A percentile compares a stretch with the other conserved stretches of the same genome.
These are phyloP conservation scores for Capronia coronata DNA, from an alignment of 2,329 filamentous ascomycete species.

Conservation along the genomic window DNA sequence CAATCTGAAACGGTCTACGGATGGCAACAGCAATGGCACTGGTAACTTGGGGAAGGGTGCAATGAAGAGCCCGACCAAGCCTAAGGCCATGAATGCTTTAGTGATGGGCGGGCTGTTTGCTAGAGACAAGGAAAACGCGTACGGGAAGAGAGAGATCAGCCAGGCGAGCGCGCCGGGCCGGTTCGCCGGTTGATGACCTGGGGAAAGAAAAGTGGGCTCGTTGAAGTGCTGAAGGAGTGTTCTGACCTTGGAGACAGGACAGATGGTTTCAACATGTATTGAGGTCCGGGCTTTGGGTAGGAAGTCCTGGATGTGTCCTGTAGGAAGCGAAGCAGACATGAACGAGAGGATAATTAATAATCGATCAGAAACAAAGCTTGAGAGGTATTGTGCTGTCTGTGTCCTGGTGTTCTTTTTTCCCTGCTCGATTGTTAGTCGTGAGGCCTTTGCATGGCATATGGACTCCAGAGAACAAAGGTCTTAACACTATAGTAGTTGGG, in stretches of 20 bases:
- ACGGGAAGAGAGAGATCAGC: slow-evolving; percentile 19
- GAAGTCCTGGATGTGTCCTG: too few relatives aligned
- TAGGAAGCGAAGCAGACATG: too few relatives aligned
- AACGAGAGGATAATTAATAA: too few relatives aligned
- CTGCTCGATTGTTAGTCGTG: too few relatives aligned
- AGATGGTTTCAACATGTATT: too few relatives aligned
- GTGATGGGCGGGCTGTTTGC: slow-evolving; percentile 5
- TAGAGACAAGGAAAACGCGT: slow-evolving; percentile 11
- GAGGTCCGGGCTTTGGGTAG: too few relatives aligned
- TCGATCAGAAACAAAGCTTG: too few relatives aligned
- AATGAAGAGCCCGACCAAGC: slow-evolving; percentile 16
- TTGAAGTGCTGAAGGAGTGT: background rate
- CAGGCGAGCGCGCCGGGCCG: slow-evolving; percentile 22
- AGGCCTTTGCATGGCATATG: too few relatives aligned
- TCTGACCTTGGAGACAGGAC: background rate
- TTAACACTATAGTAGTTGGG: too few relatives aligned
- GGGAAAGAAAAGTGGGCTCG: background rate
- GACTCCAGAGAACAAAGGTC: too few relatives aligned
- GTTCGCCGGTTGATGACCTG: slow-evolving; percentile 15
- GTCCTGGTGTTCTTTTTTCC: too few relatives aligned
- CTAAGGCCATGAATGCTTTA: slow-evolving; percentile 8
- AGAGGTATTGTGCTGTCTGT: too few relatives aligned
- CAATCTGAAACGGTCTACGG: slow-evolving; percentile 29
- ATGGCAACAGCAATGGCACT: background rate
- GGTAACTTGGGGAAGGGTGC: background rate